Base-by-base conservation (phyloP, 306 rosid genomes). In the Cicer bijugum region DNA sequence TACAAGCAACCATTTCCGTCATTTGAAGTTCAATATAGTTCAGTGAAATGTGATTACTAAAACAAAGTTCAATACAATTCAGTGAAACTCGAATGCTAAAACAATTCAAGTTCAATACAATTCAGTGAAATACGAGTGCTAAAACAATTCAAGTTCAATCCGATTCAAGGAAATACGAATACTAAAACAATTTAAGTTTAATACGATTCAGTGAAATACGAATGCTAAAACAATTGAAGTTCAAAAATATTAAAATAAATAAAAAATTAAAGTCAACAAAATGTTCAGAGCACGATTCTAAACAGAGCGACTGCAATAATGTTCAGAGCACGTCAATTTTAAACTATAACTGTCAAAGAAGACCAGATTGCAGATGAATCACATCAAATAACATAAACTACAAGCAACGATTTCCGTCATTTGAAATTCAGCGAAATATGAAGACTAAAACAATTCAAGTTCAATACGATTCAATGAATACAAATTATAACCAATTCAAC, bases 91-190 rank as follows among this genome's bases (percentile, higher is more conserved):
- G 35, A 72, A 66, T 79, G 80, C 70, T 42, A 59, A 66, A 28
- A 70, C 47, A 83, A 37, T 71, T 14, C 12, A 50, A 50, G 50
- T 74, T 56, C 42, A 5, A 68, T 62, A 17, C 15, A 4, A 69
- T 69, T 67, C 38, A 71, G 75, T 72, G 52, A 51, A 75, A 64
- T 62, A 48, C 14, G 35, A 72, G 66, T 80, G 82, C 74, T 33
- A 59, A 66, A 33, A 70, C 47, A 83, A 37, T 66, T 14, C 15
- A 50, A 50, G 50, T 74, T 56, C 48, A 5, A 68, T 55, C n/a
- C 15, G 6, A 69, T 69, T 67, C 38, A 71, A 76, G 67, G 52
- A 51, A 75, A 69, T 63, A 48, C 17, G 35, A 72, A 67, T 80
- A 82, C 74, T 42, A 59, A 66, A 33, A 70, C 47, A 83, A 37